Evolutionary conservation across 2,329 filamentous ascomycete species (phyloP), one percentile per base, ranked within the genome.

Genomic region (Alternaria rosae): DNA sequence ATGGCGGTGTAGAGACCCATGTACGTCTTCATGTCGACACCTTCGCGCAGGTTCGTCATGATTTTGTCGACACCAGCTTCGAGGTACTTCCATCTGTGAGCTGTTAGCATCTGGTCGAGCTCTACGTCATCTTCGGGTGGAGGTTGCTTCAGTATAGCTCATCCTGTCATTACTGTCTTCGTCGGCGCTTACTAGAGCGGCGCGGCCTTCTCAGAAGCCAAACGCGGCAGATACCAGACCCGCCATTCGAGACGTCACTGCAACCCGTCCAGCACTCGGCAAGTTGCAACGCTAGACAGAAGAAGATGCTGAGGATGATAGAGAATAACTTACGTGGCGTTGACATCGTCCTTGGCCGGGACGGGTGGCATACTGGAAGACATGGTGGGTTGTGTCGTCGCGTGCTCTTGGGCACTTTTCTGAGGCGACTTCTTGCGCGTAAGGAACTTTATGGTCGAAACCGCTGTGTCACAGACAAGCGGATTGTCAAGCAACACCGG

Each of bases 1-100:
- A 99, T 95, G 64, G 94, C 93, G 55, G 94, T 97, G 82, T 98
- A 98, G 63, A 97, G 89, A 59, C 92, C 93, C 94, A 98, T 97
- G 82, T 98, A 98, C 85, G 92, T 94, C 72, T 91, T 88, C 89
- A 98, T 93, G 76, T 97, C 94, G 82, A 99, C 92, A 64, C 95
- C 95, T 69, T 93, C 91, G 74, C 94, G 92, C 26, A 98, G 86
- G 76, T 96, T 92, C 71, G 89, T 88, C 94, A 99, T 98, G 76
- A 99, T 96, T 78, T 91, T 92, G 68, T 93, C 89, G 70, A 99
- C 93, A 67, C 94, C 94, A 64, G 86, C 86, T 80, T 97, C 91
- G 54, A 99, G 86, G 80, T 97, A 98, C 61, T 86, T 85, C 95
- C 95, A 99, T 82, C 92, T 96, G 71, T 50, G 57, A 30, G n/a